phyloP scores from a whole-genome alignment of 2,329 filamentous ascomycete species.

The Dactylellina sp. region DNA sequence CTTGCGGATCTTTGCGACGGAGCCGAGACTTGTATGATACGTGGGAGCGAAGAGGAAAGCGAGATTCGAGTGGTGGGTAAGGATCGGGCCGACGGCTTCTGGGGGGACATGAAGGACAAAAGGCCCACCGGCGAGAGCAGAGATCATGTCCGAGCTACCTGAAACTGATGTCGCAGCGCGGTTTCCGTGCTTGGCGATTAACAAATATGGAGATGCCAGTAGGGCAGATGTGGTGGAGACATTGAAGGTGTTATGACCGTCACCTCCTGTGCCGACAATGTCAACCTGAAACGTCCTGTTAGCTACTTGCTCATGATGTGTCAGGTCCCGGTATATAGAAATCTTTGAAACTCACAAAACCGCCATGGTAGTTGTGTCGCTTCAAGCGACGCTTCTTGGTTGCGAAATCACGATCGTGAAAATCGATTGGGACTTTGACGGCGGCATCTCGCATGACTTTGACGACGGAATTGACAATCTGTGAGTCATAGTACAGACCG shows the following conservation, averaged over 20 bases:
- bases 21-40: conserved; percentile 94
- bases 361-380: conserved; percentile 82
- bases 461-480: conserved; percentile 87
- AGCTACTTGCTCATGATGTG: background rate
- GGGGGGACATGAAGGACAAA: conserved; percentile 80
- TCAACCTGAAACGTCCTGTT: conserved; percentile 71
- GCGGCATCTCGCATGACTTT: conserved; percentile 85
- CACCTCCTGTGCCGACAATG: conserved; percentile 96
- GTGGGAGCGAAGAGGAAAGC: conserved; percentile 95
- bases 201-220: conserved; percentile 83
- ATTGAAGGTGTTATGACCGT: conserved; percentile 98
- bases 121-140: conserved; percentile 73
- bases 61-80: conserved; percentile 71
- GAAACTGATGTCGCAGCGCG: conserved; percentile 94
- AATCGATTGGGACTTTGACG: conserved; percentile 74
- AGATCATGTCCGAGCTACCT: conserved; percentile 90
- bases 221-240: conserved; percentile 96
- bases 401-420: conserved; percentile 65
- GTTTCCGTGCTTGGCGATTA: conserved; percentile 96
- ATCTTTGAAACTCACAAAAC: conserved; percentile 73
- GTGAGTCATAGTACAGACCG: conserved; percentile 81
- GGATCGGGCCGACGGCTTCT: conserved; percentile 76
- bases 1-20: conserved; percentile 84
- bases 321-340: no score
- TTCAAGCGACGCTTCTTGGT: conserved; percentile 71